A percentile compares a stretch with the other conserved stretches of the same genome.
phyloP scores from a whole-genome alignment of 257 asterid species.

The Fraxinus excelsior region DNA sequence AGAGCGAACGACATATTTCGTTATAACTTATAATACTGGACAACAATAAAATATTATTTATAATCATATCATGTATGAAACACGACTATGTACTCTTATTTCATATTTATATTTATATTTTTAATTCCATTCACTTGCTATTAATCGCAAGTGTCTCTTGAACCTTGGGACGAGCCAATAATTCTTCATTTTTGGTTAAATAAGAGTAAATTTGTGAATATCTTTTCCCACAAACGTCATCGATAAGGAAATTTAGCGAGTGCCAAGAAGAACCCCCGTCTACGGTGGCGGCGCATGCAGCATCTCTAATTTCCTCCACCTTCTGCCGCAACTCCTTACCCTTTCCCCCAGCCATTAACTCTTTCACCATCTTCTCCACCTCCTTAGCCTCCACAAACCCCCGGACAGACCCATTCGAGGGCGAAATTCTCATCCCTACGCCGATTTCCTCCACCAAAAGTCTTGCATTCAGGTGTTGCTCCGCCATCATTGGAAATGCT shows the following conservation, averaged over 20 bases:
- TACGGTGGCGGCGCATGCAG: constrained; percentile 39
- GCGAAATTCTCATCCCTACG: constrained; percentile 50
- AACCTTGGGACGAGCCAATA: not conserved
- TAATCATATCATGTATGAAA: too few relatives aligned
- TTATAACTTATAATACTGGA: too few relatives aligned
- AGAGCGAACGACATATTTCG: too few relatives aligned
- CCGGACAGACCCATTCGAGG: constrained; percentile 45
- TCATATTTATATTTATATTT: too few relatives aligned
- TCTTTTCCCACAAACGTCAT: constrained; percentile 21
- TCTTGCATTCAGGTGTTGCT: constrained; percentile 67
- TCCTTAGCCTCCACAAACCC: constrained; percentile 55
- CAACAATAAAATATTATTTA: too few relatives aligned
- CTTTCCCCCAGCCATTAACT: constrained; percentile 44
- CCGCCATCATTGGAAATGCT: constrained; percentile 75
- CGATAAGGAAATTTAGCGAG: constrained; percentile 41
- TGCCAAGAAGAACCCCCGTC: constrained; percentile 57
- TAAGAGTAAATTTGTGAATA: not conserved
- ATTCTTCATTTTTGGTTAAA: not conserved
- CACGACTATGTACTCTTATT: too few relatives aligned
- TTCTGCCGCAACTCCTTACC: constrained; percentile 48
- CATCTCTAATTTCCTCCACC: constrained; percentile 35
- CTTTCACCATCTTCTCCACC: constrained; percentile 53
- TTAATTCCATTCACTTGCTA: not conserved
- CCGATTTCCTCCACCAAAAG: constrained; percentile 53
- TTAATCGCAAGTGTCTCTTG: not conserved